Evolutionary conservation across 306 rosid genomes (phyloP).

Genomic region (Styphnolobium japonicum): DNA sequence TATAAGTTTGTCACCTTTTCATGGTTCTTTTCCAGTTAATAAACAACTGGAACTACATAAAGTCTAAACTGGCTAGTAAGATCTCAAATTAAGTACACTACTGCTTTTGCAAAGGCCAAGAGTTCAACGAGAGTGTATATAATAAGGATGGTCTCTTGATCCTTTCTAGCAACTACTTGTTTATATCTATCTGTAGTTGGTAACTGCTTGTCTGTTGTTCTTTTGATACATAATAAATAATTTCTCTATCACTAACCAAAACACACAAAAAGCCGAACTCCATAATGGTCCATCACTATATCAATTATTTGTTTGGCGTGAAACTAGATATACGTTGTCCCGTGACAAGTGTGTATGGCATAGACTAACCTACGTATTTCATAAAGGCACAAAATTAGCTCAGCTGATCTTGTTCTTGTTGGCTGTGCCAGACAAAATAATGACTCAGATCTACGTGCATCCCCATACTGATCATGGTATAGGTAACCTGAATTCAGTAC

Average conservation of each 20-base stretch:
- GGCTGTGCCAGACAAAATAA: background rate
- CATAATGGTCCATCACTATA: background rate
- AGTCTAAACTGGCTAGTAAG: background rate
- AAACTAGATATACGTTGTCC: background rate
- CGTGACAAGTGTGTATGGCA: background rate
- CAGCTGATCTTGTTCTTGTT: background rate
- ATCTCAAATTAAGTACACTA: background rate
- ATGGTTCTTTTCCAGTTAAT: background rate
- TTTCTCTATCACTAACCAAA: background rate
- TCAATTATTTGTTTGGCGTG: constrained; percentile 25
- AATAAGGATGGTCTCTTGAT: background rate
- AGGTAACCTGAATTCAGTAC: background rate
- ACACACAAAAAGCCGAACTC: background rate
- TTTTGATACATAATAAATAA: background rate
- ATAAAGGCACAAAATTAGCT: background rate
- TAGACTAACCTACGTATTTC: background rate
- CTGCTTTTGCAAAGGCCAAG: background rate
- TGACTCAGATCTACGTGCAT: constrained; percentile 5
- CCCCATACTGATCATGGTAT: background rate
- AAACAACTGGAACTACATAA: background rate
- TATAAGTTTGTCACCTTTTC: background rate
- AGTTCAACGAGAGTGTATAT: background rate
- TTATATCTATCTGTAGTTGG: background rate
- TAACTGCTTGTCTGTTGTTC: background rate
- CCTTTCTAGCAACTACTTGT: background rate